These are phyloP conservation scores for Exobasidium rhododendri DNA, from an alignment of 1,284 basidiomycete species.

Conservation along the genomic window DNA sequence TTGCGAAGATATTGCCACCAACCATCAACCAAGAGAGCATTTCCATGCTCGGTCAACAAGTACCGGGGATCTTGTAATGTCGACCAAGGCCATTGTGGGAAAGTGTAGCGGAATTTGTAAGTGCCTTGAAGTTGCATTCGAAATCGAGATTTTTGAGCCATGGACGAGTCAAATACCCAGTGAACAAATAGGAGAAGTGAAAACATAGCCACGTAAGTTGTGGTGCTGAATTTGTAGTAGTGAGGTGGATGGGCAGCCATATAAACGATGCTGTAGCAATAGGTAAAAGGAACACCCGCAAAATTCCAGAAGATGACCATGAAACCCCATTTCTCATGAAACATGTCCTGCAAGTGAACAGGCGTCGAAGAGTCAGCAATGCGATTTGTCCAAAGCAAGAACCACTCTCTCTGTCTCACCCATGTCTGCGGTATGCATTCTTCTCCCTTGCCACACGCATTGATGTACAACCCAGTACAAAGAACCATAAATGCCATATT, in stretches of 20 bases:
- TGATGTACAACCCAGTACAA: slow-evolving; percentile 92
- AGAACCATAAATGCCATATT: slow-evolving; percentile 97
- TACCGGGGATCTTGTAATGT: slow-evolving; percentile 83
- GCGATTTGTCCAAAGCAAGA: background rate
- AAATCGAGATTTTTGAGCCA: slow-evolving; percentile 96
- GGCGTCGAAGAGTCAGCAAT: background rate
- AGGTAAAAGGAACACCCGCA: slow-evolving; percentile 72
- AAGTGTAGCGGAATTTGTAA: slow-evolving; percentile 71
- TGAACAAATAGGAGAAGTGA: slow-evolving; percentile 42
- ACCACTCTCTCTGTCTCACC: too few species aligned
- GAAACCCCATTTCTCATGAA: slow-evolving; percentile 55
- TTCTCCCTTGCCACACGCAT: slow-evolving; percentile 69
- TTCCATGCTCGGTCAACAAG: slow-evolving; percentile 92
- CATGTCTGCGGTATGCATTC: slow-evolving; percentile 99
- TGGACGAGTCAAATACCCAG: slow-evolving; percentile 74
- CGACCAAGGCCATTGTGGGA: slow-evolving; percentile 87
- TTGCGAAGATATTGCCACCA: slow-evolving; percentile 71
- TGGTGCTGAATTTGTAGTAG: slow-evolving; percentile 79
- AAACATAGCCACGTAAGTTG: slow-evolving; percentile 63
- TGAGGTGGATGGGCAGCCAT: slow-evolving; percentile 91
- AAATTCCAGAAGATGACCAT: slow-evolving; percentile 68
- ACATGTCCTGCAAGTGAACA: slow-evolving; percentile 41
- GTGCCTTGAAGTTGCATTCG: slow-evolving; percentile 89
- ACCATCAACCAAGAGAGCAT: slow-evolving; percentile 76
- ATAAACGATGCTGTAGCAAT: slow-evolving; percentile 81